phyloP scores from a whole-genome alignment of 176 grass and related monocot genomes.

The Zea mays region DNA sequence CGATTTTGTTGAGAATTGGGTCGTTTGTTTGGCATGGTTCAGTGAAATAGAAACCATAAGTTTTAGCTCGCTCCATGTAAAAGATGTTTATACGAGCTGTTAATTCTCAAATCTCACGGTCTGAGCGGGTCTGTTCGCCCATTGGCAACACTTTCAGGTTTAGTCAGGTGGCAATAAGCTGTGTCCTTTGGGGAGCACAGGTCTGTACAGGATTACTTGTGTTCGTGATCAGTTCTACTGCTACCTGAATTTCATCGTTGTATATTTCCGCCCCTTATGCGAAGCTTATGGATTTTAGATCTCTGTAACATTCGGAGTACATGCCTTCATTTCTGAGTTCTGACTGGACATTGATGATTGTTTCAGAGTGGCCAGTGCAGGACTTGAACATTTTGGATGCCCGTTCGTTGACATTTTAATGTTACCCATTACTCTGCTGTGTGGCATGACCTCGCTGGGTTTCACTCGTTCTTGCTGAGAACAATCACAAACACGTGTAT shows the following conservation, averaged over 20 bases:
- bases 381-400: background rate
- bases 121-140: background rate
- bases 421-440: background rate
- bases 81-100: slow-evolving; percentile 36
- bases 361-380: background rate
- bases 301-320: slow-evolving; percentile 26
- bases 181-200: slow-evolving; percentile 38
- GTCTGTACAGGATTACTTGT: slow-evolving; percentile 53
- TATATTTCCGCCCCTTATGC: slow-evolving; percentile 31
- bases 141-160: slow-evolving; percentile 29
- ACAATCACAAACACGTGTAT: background rate
- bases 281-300: slow-evolving; percentile 29
- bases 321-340: slow-evolving; percentile 30
- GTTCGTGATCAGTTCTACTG: slow-evolving; percentile 20
- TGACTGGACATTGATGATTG: slow-evolving; percentile 30
- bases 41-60: slow-evolving; percentile 30
- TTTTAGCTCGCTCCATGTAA: slow-evolving; percentile 15
- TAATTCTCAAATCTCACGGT: slow-evolving; percentile 39
- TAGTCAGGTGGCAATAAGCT: slow-evolving; percentile 50
- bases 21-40: slow-evolving; percentile 34
- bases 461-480: background rate
- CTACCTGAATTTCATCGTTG: slow-evolving; percentile 41
- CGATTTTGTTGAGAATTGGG: slow-evolving; percentile 21
- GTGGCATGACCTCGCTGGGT: background rate
- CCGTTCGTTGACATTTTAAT: background rate